Evolutionary conservation across 176 grass and related monocot species (phyloP), one percentile per base, ranked within the genome.

Genomic region (Musa acuminata): DNA sequence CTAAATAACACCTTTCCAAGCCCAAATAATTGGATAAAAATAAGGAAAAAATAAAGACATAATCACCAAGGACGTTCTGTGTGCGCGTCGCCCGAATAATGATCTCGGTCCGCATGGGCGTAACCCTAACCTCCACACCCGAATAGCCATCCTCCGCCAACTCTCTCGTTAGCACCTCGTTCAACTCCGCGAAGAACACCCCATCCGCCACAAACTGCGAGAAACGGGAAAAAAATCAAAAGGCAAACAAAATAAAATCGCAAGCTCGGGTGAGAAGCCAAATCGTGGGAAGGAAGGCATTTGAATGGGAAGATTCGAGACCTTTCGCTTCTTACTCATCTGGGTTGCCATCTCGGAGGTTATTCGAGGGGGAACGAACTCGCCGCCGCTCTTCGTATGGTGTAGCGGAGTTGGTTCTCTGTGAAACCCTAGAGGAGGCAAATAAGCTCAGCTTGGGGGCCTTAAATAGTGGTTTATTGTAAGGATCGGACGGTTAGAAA

Each of bases 321-420:
- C 90, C 84, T 92, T 89, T 2, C 82, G 82, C 77, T 87, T 82
- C 67, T 80, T 81, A 66, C 82, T 89, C 50, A 87, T 86, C 63
- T 87, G 82, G 1, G 82, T 67, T 13, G 67, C 64, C 23, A 78
- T 63, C 5, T 50, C 8, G 1, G 58, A 24, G 43, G 48, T 3
- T 27, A 50, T 20, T 70, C 8, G 8, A 10, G 19, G 14, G 14
- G 3, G 27, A 49, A 19, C 8, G 8, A 70, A 22, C 20, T 51
- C 67, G 48, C 48, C 43, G 17, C 48, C 67, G 67, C 43, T 3
- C 43, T 70, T 13, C 8, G 27, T 70, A 11, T 48, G 43, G 9
- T 9, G 67, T 10, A 0, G 16, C 1, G 13, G 35, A 3, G 35
- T 70, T n/a, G 35, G 67, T 43, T 69, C n/a, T 0, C 35, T 27